Evolutionary conservation across 208 protist genomes (phyloP), one percentile per base, ranked within the genome.

Genomic region (Leptomonas pyrrhocoris): DNA sequence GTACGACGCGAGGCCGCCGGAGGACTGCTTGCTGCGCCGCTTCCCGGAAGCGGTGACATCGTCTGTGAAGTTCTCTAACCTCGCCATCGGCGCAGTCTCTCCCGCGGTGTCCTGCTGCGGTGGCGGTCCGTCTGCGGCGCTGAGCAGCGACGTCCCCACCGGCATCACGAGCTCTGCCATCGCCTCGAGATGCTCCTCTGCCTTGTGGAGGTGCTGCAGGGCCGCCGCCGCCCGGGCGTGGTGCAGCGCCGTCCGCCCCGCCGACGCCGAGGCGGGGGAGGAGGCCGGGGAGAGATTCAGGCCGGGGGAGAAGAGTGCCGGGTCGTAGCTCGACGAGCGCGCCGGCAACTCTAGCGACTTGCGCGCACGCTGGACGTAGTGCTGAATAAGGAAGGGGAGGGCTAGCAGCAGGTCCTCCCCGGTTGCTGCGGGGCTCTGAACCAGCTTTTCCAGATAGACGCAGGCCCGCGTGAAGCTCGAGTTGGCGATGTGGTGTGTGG

Each of bases 381-480:
- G 76, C 53, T 90, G 79, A 18, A 89, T 72, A 38, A 95, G 65
- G 42, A 90, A 84, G 4, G 90, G 87, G 1, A 92, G 54, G 5
- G 85, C 90, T 21, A 92, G 79, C 15, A 91, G 65, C 2, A 82
- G 51, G 46, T 93, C 89, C n/a, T 89, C 81, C 0, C 42, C 63
- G 2, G 70, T 68, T 25, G 78, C 80, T 15, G 77, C 71, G 15
- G 77, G 69, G 40, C 77, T 81, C 27, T 72, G 57, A 12, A 77
- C 54, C n/a, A 95, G 77, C 74, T 89, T 89, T 54, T 85, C 77
- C 38, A 95, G 57, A 57, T 89, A 95, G 21, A 86, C 74, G 28
- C 86, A 83, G 34, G 85, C 89, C 4, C 83, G 75, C 13, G 79
- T 73, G 25, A 87, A 74, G 68, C 80, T 73, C 27, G 58, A 64